Evolutionary conservation across 257 asterid genomes (phyloP).

Genomic region (Ajuga chamaepitys): DNA sequence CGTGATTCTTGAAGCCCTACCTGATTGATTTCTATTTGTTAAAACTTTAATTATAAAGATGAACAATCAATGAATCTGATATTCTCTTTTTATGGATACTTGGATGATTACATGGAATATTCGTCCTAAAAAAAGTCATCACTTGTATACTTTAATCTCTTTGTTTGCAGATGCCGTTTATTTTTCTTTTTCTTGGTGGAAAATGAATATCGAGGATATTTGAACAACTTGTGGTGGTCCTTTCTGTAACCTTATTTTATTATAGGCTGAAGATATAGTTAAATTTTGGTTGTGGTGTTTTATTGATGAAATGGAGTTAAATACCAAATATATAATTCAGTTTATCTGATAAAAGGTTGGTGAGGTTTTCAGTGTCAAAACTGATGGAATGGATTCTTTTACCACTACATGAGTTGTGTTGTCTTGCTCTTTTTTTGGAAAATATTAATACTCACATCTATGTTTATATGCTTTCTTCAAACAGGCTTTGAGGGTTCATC

Average conservation of each 20-base stretch:
- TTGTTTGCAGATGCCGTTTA: not conserved
- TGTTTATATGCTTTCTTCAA: slow-evolving; percentile 11
- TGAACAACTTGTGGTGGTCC: not conserved
- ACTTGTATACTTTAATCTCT: too few species aligned
- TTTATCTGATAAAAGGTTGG: not conserved
- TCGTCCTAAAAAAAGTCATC: not conserved
- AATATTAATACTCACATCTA: not conserved
- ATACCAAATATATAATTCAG: not conserved
- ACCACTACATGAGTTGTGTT: not conserved
- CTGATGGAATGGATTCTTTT: not conserved
- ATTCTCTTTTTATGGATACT: too few species aligned
- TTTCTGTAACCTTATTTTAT: too few species aligned
- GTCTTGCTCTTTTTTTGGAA: not conserved
- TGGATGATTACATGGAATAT: not conserved
- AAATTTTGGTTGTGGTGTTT: not conserved
- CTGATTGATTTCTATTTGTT: too few species aligned
- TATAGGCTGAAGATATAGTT: not conserved
- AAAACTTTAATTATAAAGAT: too few species aligned
- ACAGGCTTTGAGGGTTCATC: slow-evolving; percentile 94
- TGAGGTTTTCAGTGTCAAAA: not conserved
- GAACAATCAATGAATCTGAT: too few species aligned
- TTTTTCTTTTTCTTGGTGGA: not conserved
- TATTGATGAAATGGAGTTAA: not conserved
- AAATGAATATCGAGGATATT: not conserved
- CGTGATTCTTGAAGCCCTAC: not conserved